Base-by-base conservation (phyloP, 139 green algal species). In the Haematococcus sp. region DNA sequence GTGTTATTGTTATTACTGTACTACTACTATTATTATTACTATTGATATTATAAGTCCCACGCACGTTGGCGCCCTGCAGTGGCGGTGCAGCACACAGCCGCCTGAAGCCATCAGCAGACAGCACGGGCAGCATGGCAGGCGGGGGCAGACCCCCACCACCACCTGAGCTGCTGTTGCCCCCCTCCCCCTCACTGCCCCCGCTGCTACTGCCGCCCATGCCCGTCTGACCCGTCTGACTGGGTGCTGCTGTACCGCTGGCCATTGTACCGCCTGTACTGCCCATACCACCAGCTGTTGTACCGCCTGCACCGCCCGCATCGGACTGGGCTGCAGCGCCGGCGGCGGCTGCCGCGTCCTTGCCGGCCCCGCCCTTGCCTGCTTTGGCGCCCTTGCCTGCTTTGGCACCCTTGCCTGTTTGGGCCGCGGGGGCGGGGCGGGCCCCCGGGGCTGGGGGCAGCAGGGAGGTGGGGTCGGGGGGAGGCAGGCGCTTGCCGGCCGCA, bases 51-150 rank as follows among this genome's bases (percentile, higher is more conserved):
- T n/a, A n/a, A n/a, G n/a, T 7, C 55, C 4, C 32, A 54, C 25
- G 7, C 25, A 71, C 75, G 51, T 59, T 70, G 44, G 43, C 20
- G 11, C 77, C 75, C 71, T 81, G 80, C 46, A 86, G 63, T 25
- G 81, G 81, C 23, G 81, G 81, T 52, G 83, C 73, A 22, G 22
- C 33, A 74, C 88, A 95, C 20, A 96, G 83, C 43, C 54, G 33
- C 34, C 74, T 31, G 75, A 94, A 97, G 30, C 63, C 71, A 4
- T 88, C 74, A 0, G 44, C 25, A 2, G 74, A 80, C 0, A 95
- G 81, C 20, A 91, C 81, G 11, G 85, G 82, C 16, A 44, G 51
- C 23, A 63, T 32, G 19, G 40, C 20, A 2, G 70, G 58, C 20
- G 59, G 61, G 31, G 72, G 25, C 28, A 67, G 33, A n/a, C n/a